phyloP scores from a whole-genome alignment of 257 asterid genomes.

The Handroanthus guayacan region DNA sequence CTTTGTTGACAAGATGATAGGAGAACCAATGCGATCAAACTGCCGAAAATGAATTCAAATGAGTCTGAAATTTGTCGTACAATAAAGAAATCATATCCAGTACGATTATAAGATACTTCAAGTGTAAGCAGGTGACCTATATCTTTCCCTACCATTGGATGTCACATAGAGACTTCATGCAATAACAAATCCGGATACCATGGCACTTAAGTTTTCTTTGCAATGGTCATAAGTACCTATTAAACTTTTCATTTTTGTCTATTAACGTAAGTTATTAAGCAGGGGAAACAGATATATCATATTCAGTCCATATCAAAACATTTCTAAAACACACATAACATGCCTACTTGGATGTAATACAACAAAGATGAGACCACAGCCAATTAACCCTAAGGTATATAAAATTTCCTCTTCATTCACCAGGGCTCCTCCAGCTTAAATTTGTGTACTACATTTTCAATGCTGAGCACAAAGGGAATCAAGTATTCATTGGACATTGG shows the following conservation, averaged over 20 bases:
- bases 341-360: neutral
- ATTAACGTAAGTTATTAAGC: neutral
- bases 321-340: slow-evolving; percentile 3
- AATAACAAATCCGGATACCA: slow-evolving; percentile 3
- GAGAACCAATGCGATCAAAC: slow-evolving; percentile 12
- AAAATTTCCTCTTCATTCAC: slow-evolving; percentile 6
- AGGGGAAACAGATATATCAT: slow-evolving; percentile 4
- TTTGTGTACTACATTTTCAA: neutral
- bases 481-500: slow-evolving; percentile 17
- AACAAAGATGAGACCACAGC: slow-evolving; percentile 15
- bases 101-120: slow-evolving; percentile 1
- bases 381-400: slow-evolving; percentile 25
- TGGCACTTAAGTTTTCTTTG: neutral
- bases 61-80: neutral
- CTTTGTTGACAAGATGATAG: slow-evolving; percentile 12
- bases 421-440: slow-evolving; percentile 10
- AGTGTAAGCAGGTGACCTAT: neutral
- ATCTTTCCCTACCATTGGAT: slow-evolving; percentile 13
- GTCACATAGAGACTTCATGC: slow-evolving; percentile 9
- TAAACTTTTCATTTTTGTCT: neutral
- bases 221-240: slow-evolving; percentile 24
- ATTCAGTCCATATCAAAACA: slow-evolving; percentile 10
- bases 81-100: neutral
- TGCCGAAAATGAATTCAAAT: neutral
- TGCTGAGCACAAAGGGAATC: neutral